Evolutionary conservation across 768 basidiomycete genomes (phyloP).

Genomic region (Chlorophyllum brunneum): DNA sequence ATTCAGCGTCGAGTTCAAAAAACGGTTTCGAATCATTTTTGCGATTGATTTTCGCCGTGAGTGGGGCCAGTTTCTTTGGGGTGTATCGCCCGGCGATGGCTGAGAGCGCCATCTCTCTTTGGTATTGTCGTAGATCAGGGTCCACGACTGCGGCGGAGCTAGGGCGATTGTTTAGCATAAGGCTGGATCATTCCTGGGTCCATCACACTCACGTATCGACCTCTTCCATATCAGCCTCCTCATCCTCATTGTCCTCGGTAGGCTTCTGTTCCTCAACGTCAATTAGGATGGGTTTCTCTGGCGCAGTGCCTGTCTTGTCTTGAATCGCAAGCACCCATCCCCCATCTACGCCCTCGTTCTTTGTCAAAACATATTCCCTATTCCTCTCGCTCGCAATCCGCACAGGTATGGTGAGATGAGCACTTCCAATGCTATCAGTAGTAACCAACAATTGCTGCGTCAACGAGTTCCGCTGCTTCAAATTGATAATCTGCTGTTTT

Average conservation of each 20-base stretch:
- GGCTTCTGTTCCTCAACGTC: constrained; percentile 51
- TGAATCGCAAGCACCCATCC: constrained; percentile 95
- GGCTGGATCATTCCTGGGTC: too few relatives aligned
- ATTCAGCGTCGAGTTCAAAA: constrained; percentile 48
- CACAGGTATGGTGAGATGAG: constrained; percentile 85
- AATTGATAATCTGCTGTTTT: constrained; percentile 89
- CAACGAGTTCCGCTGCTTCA: constrained; percentile 83
- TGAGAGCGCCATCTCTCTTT: constrained; percentile 55
- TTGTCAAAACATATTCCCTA: constrained; percentile 90
- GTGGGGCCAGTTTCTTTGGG: constrained; percentile 30
- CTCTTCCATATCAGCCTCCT: constrained; percentile 76
- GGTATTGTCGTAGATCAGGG: constrained; percentile 61
- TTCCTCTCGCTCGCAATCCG: constrained; percentile 95
- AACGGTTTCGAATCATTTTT: constrained; percentile 39
- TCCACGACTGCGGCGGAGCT: constrained; percentile 40
- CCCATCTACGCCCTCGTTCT: constrained; percentile 82
- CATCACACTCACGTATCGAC: constrained; percentile 55
- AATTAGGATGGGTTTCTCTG: constrained; percentile 81
- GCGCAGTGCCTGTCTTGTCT: constrained; percentile 78
- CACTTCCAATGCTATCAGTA: constrained; percentile 89
- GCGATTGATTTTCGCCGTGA: constrained; percentile 24
- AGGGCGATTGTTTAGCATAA: too few relatives aligned
- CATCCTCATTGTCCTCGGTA: constrained; percentile 51
- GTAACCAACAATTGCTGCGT: constrained; percentile 92
- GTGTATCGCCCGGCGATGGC: constrained; percentile 51